phyloP scores from a whole-genome alignment of 1,284 basidiomycete genomes.

The Cryptococcus wingfieldii region DNA sequence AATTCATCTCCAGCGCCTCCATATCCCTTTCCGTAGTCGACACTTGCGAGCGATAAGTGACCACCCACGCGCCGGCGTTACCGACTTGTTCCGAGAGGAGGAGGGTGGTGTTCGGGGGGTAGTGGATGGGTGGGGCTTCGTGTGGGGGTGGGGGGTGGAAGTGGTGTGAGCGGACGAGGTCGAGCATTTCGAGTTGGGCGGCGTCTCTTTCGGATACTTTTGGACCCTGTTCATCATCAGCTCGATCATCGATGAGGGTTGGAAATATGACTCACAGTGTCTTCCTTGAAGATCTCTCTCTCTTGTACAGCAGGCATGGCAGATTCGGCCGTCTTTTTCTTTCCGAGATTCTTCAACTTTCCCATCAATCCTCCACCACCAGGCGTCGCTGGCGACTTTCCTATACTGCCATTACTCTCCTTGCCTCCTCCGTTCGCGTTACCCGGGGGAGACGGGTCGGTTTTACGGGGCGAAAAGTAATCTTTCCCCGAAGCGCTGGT shows the following conservation, averaged over 20 bases:
- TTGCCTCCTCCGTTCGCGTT: constrained; percentile 8
- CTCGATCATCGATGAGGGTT: not conserved
- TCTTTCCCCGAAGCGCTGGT: constrained; percentile 19
- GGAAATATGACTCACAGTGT: constrained; percentile 20
- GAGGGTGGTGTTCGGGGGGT: constrained; percentile 64
- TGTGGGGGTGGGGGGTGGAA: constrained; percentile 65
- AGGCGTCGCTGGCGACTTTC: constrained; percentile 50
- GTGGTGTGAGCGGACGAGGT: constrained; percentile 63
- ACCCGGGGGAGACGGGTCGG: constrained; percentile 18
- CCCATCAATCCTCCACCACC: constrained; percentile 63
- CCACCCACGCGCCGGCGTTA: constrained; percentile 66
- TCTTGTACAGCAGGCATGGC: constrained; percentile 40
- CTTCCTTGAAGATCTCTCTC: constrained; percentile 25
- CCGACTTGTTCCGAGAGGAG: constrained; percentile 78
- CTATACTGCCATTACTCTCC: not conserved
- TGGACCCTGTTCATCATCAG: constrained; percentile 18
- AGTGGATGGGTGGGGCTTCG: constrained; percentile 67
- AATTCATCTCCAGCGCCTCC: constrained; percentile 63
- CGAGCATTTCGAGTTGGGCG: constrained; percentile 53
- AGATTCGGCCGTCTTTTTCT: constrained; percentile 53
- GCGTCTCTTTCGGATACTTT: constrained; percentile 40
- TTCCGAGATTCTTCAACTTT: constrained; percentile 68
- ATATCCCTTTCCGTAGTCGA: constrained; percentile 63
- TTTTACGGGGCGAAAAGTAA: constrained; percentile 39
- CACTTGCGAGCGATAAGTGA: constrained; percentile 70